Evolutionary conservation across 768 basidiomycete genomes (phyloP), one percentile per base, ranked within the genome.

Genomic region (Pilatotrama ljubarskyi): DNA sequence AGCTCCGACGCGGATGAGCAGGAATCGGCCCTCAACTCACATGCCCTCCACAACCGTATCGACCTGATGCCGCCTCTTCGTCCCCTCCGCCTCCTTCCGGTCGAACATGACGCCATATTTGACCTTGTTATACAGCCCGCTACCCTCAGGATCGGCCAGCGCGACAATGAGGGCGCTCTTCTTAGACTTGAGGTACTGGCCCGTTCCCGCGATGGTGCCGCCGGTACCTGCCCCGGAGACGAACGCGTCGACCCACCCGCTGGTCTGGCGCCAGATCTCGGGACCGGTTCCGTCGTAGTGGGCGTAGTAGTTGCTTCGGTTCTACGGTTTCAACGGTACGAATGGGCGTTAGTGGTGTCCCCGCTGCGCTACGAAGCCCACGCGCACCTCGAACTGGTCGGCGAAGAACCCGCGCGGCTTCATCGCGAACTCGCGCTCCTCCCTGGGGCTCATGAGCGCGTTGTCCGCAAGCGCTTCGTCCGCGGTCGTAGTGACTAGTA

Each of bases 21-120:
- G 24, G 17, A 17, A 35, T 43, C 38, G 55, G 51, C 25, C 2
- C n/a, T n/a, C n/a, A 5, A 72, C 78, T 55, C 22, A 90, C 89
- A 94, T 93, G 59, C 92, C 91, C 75, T 93, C 92, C n/a, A 97
- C 93, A 17, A 97, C 86, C 0, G 95, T 96, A 68, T 98, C 96
- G 14, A 98, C 93, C 73, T 96, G 95, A 70, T 96, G 92, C 58
- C 96, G 78, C 67, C 97, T 75, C 68, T 92, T 94, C 9, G 88
- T 96, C 5, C 97, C 96, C 75, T 99, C 96, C 40, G 85, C 87
- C 77, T 99, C 96, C 63, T 83, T 91, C n/a, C 74, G 78, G 69
- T 96, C 91, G 69, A 88, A 99, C 95, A 99, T 93, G 7, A 98
- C 97, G 5, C 93, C 94, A 64, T 87, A 83, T 75, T 91, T 93